Percentiles rank a stretch among this genome's conserved stretches.
These are phyloP conservation scores for Euphorbia corollata DNA, from an alignment of 441 rosid species.

Conservation along the genomic window DNA sequence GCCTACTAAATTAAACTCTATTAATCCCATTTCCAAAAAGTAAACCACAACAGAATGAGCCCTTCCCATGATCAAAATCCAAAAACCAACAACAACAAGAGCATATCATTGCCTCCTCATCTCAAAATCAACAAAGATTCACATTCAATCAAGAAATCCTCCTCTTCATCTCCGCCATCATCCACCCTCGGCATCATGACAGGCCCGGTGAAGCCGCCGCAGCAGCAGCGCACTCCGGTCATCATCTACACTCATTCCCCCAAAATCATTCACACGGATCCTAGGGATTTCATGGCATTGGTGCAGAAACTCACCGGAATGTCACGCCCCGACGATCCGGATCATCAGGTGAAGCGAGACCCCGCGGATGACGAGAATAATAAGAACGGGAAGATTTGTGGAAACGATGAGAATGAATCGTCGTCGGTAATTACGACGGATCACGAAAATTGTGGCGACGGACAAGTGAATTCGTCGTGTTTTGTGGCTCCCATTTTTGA, in stretches of 20 bases:
- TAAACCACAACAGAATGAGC: constrained; percentile 28
- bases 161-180: constrained; percentile 32
- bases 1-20: neutral
- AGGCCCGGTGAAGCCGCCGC: constrained; percentile 30
- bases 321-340: constrained; percentile 34
- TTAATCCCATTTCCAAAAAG: neutral
- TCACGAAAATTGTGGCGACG: constrained; percentile 40
- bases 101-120: constrained; percentile 23
- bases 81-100: constrained; percentile 20
- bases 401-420: constrained; percentile 45
- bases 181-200: constrained; percentile 1
- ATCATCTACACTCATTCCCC: constrained; percentile 80
- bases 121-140: constrained; percentile 53
- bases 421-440: constrained; percentile 53
- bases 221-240: constrained; percentile 52
- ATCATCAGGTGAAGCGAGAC: constrained; percentile 11
- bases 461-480: constrained; percentile 43
- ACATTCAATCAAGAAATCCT: constrained; percentile 42
- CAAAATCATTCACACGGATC: constrained; percentile 62
- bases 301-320: constrained; percentile 75
- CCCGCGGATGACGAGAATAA: constrained; percentile 15
- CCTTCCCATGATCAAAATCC: constrained; percentile 32
- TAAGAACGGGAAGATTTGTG: constrained; percentile 1
- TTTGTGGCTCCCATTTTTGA: constrained; percentile 32
- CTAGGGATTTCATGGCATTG: constrained; percentile 64